These are phyloP conservation scores for Polygonum maritimum DNA, from an alignment of 148 eudicot species.

Conservation along the genomic window DNA sequence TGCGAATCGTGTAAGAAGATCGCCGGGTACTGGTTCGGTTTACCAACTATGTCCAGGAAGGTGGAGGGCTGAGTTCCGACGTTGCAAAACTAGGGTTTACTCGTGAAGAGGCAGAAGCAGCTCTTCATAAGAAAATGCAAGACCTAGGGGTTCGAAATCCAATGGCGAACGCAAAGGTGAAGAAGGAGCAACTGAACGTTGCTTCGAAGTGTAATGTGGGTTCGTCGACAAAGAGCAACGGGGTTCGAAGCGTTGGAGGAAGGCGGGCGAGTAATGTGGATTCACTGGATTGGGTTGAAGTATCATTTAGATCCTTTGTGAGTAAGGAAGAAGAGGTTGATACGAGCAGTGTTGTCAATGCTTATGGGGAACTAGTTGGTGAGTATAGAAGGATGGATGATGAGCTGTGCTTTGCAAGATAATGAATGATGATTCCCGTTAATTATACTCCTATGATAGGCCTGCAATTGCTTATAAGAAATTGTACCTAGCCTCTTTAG, in stretches of 20 bases:
- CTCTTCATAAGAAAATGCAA: neutral
- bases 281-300: neutral
- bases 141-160: neutral
- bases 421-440: too few species aligned
- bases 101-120: neutral
- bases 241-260: neutral
- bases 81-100: constrained; percentile 7
- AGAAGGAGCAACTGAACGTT: neutral
- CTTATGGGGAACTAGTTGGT: constrained; percentile 32
- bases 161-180: neutral
- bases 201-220: too few species aligned
- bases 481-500: too few species aligned
- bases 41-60: constrained; percentile 15
- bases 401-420: constrained; percentile 26
- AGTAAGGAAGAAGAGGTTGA: neutral
- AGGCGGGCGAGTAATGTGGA: neutral
- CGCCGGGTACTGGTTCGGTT: neutral
- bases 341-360: constrained; percentile 18
- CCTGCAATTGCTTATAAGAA: too few species aligned
- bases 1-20: neutral
- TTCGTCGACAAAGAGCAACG: too few species aligned
- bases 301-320: neutral
- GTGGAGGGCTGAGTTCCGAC: constrained; percentile 16
- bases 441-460: too few species aligned
- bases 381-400: constrained; percentile 30